These are phyloP conservation scores for Glonium stellatum DNA, from an alignment of 495 filamentous ascomycete genomes.

Conservation along the genomic window DNA sequence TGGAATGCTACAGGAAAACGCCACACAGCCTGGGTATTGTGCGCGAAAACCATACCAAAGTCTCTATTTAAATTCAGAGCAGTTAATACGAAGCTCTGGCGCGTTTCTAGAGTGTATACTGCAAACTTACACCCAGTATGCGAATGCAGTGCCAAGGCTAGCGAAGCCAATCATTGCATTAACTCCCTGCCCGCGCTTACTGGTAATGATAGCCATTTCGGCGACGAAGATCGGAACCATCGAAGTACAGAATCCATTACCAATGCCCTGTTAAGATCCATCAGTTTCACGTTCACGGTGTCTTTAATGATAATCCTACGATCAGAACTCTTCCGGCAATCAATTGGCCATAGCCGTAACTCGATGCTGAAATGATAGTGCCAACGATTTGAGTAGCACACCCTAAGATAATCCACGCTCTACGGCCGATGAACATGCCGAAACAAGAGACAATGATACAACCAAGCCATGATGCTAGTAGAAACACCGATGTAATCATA, in stretches of 20 bases:
- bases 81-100: not conserved
- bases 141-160: constrained; percentile 5
- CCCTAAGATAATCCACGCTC: constrained; percentile 10
- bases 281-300: not conserved
- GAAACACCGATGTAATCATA: constrained; percentile 14
- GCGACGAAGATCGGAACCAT: constrained; percentile 12
- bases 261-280: constrained; percentile 6
- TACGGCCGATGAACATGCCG: constrained; percentile 7
- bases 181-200: constrained; percentile 9
- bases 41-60: constrained; percentile 13
- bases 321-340: constrained; percentile 16
- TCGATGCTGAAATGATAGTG: constrained; percentile 11
- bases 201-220: constrained; percentile 6
- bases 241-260: constrained; percentile 10
- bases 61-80: not conserved
- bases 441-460: constrained; percentile 13
- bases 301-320: not conserved
- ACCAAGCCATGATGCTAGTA: constrained; percentile 17
- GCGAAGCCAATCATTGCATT: constrained; percentile 6
- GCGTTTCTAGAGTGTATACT: not conserved
- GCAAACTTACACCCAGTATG: constrained; percentile 13
- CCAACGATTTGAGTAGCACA: constrained; percentile 9
- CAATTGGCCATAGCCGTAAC: constrained; percentile 12
- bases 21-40: constrained; percentile 11
- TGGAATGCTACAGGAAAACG: constrained; percentile 10